Percentiles rank a stretch among this genome's conserved stretches.
These are phyloP conservation scores for Stachybotrys elegans DNA, from an alignment of 2,329 filamentous ascomycete genomes.

Conservation along the genomic window DNA sequence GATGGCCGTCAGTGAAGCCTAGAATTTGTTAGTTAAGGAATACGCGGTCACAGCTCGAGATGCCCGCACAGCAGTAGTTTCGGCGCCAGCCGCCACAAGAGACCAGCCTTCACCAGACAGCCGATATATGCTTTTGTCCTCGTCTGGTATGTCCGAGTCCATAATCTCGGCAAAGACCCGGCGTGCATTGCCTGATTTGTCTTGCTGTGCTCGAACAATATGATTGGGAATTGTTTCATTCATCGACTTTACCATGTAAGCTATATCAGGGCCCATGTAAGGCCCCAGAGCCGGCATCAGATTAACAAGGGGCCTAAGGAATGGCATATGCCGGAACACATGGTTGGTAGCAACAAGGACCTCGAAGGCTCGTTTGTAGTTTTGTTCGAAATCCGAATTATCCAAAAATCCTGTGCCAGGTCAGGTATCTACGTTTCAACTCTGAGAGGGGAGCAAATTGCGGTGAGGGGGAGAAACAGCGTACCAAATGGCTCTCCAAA, in stretches of 20 bases:
- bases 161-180: slow-evolving; percentile 8
- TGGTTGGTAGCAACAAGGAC: background rate
- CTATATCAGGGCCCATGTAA: slow-evolving; percentile 8
- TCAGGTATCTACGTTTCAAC: background rate
- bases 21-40: rapidly evolving
- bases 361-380: background rate
- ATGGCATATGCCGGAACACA: background rate
- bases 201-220: background rate
- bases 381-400: background rate
- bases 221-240: slow-evolving; percentile 2
- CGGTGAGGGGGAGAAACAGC: background rate
- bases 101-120: slow-evolving; percentile 31
- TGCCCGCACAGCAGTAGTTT: slow-evolving; percentile 28
- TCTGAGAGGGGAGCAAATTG: too few species aligned
- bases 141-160: slow-evolving; percentile 23
- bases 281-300: slow-evolving; percentile 1
- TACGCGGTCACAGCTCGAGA: too few species aligned
- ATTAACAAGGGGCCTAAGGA: background rate
- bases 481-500: slow-evolving; percentile 31
- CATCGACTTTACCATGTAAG: slow-evolving; percentile 13
- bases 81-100: slow-evolving; percentile 31
- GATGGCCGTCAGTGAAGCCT: slow-evolving; percentile 25
- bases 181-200: background rate
- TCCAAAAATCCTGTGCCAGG: background rate
- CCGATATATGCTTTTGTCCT: slow-evolving; percentile 29